phyloP scores from a whole-genome alignment of 352 stramenopile species.

The Pythium insidiosum region DNA sequence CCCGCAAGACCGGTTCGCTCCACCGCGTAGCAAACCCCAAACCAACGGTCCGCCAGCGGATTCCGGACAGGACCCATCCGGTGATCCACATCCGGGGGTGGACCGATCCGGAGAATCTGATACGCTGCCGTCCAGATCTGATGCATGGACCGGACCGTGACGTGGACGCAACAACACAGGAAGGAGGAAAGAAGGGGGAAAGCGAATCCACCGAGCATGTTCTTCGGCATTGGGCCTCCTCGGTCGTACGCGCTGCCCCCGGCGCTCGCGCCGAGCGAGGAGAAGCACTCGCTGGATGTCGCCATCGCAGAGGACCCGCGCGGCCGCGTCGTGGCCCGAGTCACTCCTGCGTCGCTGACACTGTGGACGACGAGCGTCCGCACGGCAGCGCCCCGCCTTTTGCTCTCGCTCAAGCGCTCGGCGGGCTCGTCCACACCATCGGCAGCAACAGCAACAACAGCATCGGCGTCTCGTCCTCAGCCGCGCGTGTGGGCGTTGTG shows the following conservation, averaged over 20 bases:
- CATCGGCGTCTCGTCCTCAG: background rate
- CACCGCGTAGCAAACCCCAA: no score
- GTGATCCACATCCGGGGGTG: no score
- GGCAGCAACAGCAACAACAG: constrained; percentile 4
- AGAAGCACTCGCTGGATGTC: constrained; percentile 19
- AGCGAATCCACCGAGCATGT: constrained; percentile 44
- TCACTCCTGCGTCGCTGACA: constrained; percentile 28
- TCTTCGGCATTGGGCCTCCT: constrained; percentile 64
- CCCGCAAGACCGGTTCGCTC: no score
- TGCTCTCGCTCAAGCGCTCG: constrained; percentile 25
- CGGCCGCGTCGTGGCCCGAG: constrained; percentile 42
- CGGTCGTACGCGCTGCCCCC: constrained; percentile 35
- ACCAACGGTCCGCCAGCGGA: no score
- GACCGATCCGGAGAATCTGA: no score
- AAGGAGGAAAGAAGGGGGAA: no score
- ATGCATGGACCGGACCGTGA: no score
- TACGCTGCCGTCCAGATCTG: no score
- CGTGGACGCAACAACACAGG: no score
- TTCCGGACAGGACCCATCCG: no score
- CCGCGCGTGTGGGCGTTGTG: constrained; percentile 35
- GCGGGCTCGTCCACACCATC: constrained; percentile 18
- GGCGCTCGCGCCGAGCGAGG: no score
- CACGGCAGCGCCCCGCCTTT: constrained; percentile 17
- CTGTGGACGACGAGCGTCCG: constrained; percentile 37
- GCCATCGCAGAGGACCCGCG: constrained; percentile 44